phyloP scores from a whole-genome alignment of 257 asterid genomes.

The Thymus mandschuricus region DNA sequence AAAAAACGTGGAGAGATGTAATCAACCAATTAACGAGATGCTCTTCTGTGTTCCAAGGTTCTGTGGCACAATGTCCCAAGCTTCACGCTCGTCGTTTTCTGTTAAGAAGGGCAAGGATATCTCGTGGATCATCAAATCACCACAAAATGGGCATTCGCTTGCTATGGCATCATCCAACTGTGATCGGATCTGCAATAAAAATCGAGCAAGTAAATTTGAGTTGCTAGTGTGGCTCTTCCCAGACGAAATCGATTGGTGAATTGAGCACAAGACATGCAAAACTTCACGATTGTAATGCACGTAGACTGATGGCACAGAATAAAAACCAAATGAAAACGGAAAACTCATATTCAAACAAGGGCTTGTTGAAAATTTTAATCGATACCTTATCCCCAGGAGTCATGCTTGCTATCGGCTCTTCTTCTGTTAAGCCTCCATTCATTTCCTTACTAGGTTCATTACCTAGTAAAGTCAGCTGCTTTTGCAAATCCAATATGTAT shows the following conservation, averaged over 20 bases:
- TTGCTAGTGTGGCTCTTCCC: background rate
- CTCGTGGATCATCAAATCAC: slow-evolving; percentile 90
- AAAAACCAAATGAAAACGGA: slow-evolving; percentile 1
- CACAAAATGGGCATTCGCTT: slow-evolving; percentile 94
- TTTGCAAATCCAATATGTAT: slow-evolving; percentile 87
- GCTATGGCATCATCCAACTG: slow-evolving; percentile 90
- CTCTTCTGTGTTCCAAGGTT: slow-evolving; percentile 70
- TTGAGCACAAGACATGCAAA: background rate
- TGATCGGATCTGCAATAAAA: slow-evolving; percentile 74
- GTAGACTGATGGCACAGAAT: slow-evolving; percentile 2
- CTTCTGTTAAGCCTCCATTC: slow-evolving; percentile 73
- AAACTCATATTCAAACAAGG: too few relatives aligned
- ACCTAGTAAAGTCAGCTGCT: slow-evolving; percentile 83
- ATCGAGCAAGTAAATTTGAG: slow-evolving; percentile 14
- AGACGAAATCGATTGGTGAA: background rate
- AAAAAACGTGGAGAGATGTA: background rate
- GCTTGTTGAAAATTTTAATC: slow-evolving; percentile 8
- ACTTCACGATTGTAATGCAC: background rate
- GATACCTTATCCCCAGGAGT: slow-evolving; percentile 75
- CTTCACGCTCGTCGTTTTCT: slow-evolving; percentile 59
- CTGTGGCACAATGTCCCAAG: slow-evolving; percentile 81
- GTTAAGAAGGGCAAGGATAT: slow-evolving; percentile 76
- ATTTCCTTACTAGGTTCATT: slow-evolving; percentile 68
- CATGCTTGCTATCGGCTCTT: slow-evolving; percentile 70
- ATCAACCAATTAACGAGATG: slow-evolving; percentile 57